These are phyloP conservation scores for Wickerhamiella spandovensis DNA, from an alignment of 805 yeast species.

Conservation along the genomic window DNA sequence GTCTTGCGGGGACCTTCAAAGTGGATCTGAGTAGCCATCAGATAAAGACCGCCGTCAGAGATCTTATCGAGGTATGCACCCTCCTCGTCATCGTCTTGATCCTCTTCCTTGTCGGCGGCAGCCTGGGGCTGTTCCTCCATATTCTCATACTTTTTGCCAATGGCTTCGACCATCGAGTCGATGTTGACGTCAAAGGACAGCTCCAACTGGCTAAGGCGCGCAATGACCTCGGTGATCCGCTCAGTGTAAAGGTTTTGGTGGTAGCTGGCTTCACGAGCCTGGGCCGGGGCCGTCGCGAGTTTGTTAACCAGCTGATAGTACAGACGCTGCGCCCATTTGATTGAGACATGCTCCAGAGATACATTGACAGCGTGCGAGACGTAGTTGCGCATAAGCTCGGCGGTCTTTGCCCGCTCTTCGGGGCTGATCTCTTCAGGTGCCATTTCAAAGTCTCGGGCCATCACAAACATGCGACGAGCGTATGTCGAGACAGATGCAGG, in stretches of 20 bases:
- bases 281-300: constrained; percentile 18
- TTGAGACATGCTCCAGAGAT: constrained; percentile 22
- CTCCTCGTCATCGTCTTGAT: constrained; percentile 26
- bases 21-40: constrained; percentile 23
- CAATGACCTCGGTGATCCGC: constrained; percentile 24
- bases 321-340: constrained; percentile 23
- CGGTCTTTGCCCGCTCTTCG: constrained; percentile 36
- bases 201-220: constrained; percentile 38
- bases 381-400: constrained; percentile 50
- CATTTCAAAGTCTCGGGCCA: constrained; percentile 40
- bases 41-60: constrained; percentile 23
- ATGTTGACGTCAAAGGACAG: constrained; percentile 51
- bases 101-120: background rate
- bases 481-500: constrained; percentile 30
- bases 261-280: constrained; percentile 18
- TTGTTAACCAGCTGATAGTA: constrained; percentile 23
- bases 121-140: background rate
- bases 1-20: constrained; percentile 16
- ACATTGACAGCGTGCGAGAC: constrained; percentile 39
- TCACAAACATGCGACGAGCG: constrained; percentile 46
- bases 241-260: constrained; percentile 19
- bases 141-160: background rate
- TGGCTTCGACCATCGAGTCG: background rate
- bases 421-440: constrained; percentile 23
- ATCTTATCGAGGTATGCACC: constrained; percentile 13